Percentiles rank a stretch among this genome's conserved stretches.
Evolutionary conservation across 192 early-diverging fungal genomes (phyloP).

Genomic region (Coemansia sp.): DNA sequence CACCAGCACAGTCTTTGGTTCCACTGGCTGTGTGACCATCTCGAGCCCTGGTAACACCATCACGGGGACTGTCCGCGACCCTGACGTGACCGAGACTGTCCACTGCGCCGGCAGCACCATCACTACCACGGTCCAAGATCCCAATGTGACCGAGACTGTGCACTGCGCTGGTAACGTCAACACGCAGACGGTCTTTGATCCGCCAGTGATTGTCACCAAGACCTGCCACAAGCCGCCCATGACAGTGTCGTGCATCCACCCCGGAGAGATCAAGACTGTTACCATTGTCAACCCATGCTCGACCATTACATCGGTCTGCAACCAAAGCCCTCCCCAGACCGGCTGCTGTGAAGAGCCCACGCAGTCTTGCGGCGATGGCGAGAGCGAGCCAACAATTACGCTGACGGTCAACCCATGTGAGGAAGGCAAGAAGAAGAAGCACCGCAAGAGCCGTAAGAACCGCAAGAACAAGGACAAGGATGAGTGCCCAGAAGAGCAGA

Average conservation of each 20-base stretch:
- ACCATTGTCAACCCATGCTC: slow-evolving; percentile 49
- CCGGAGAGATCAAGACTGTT: slow-evolving; percentile 43
- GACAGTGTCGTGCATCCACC: slow-evolving; percentile 45
- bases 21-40: slow-evolving; percentile 25
- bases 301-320: slow-evolving; percentile 30
- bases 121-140: slow-evolving; percentile 31
- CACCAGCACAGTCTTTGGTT: slow-evolving; percentile 23
- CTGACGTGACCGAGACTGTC: slow-evolving; percentile 31
- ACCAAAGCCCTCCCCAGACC: slow-evolving; percentile 28
- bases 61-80: slow-evolving; percentile 33
- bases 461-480: slow-evolving; percentile 15
- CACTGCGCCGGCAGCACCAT: slow-evolving; percentile 23
- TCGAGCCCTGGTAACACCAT: slow-evolving; percentile 28
- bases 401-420: slow-evolving; percentile 50
- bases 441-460: slow-evolving; percentile 23
- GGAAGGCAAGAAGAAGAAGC: slow-evolving; percentile 12
- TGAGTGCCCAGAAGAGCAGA: slow-evolving; percentile 19
- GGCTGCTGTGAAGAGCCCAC: slow-evolving; percentile 5
- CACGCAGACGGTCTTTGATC: slow-evolving; percentile 34
- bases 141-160: slow-evolving; percentile 31
- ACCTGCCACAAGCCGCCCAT: slow-evolving; percentile 48
- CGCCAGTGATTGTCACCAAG: slow-evolving; percentile 33
- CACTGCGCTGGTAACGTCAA: slow-evolving; percentile 29
- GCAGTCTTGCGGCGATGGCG: background rate
- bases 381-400: slow-evolving; percentile 44